These are phyloP conservation scores for Colletotrichum sp. DNA, from an alignment of 2,329 filamentous ascomycete species.

Conservation along the genomic window DNA sequence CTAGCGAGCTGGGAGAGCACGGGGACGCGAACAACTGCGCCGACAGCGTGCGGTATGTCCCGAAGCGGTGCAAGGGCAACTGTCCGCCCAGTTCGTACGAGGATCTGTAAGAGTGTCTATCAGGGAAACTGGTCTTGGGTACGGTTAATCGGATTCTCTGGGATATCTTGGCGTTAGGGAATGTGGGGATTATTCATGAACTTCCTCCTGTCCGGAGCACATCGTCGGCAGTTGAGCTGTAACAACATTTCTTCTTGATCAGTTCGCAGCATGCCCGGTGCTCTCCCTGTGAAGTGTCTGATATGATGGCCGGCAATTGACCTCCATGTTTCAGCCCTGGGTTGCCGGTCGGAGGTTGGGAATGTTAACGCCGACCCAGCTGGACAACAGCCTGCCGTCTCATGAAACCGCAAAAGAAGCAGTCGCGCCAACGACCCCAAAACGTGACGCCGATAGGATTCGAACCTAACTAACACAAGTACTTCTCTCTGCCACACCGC, in stretches of 20 bases:
- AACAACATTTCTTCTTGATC: neutral
- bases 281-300: neutral
- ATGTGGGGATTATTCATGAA: neutral
- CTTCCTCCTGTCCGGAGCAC: neutral
- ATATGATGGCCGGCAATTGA: neutral
- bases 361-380: neutral
- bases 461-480: too few relatives aligned
- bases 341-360: neutral
- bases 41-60: constrained; percentile 41
- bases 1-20: constrained; percentile 37
- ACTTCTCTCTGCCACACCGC: too few relatives aligned
- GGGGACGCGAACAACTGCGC: constrained; percentile 45
- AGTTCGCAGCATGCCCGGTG: neutral
- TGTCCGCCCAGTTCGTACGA: neutral
- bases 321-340: neutral
- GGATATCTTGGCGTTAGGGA: neutral
- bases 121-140: neutral
- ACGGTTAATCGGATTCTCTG: neutral
- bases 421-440: too few relatives aligned
- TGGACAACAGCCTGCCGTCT: neutral
- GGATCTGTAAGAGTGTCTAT: constrained; percentile 4
- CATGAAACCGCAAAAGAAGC: neutral
- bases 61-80: constrained; percentile 34
- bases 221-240: neutral
- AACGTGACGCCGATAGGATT: too few relatives aligned